Evolutionary conservation across 352 stramenopile genomes (phyloP).

Genomic region (Nothophytophthora sp.): DNA sequence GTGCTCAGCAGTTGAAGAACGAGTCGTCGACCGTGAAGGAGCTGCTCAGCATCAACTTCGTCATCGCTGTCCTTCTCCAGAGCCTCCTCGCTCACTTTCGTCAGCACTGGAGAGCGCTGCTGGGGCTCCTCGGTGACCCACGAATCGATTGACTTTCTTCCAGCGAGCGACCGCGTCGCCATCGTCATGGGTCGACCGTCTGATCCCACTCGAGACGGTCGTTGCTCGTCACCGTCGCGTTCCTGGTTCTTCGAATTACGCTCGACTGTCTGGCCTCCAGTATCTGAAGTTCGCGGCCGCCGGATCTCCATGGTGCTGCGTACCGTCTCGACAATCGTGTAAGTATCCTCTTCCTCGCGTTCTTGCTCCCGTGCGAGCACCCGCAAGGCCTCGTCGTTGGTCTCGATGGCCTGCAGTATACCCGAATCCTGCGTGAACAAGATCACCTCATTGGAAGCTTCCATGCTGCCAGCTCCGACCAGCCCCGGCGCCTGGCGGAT

Average conservation of each 20-base stretch:
- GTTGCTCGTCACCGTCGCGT: conserved; percentile 6
- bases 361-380: conserved; percentile 33
- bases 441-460: conserved; percentile 82
- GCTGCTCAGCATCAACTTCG: conserved; percentile 3
- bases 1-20: conserved; percentile 59
- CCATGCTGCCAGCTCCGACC: conserved; percentile 44
- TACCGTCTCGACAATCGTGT: conserved; percentile 31
- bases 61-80: conserved; percentile 16
- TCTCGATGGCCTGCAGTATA: conserved; percentile 73
- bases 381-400: conserved; percentile 45
- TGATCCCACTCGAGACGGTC: conserved; percentile 2
- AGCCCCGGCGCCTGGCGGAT: conserved; percentile 75
- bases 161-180: conserved; percentile 14
- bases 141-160: conserved; percentile 42
- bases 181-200: conserved; percentile 48
- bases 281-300: conserved; percentile 61
- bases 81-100: conserved; percentile 28
- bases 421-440: conserved; percentile 78
- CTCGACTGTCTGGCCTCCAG: conserved; percentile 17
- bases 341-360: conserved; percentile 49
- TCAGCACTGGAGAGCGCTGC: conserved; percentile 37
- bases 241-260: conserved; percentile 14
- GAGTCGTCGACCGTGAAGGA: conserved; percentile 52
- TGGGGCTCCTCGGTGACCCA: conserved; percentile 55
- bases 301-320: conserved; percentile 44